phyloP scores from a whole-genome alignment of 2,329 filamentous ascomycete genomes.

The Neospermospora avenae region DNA sequence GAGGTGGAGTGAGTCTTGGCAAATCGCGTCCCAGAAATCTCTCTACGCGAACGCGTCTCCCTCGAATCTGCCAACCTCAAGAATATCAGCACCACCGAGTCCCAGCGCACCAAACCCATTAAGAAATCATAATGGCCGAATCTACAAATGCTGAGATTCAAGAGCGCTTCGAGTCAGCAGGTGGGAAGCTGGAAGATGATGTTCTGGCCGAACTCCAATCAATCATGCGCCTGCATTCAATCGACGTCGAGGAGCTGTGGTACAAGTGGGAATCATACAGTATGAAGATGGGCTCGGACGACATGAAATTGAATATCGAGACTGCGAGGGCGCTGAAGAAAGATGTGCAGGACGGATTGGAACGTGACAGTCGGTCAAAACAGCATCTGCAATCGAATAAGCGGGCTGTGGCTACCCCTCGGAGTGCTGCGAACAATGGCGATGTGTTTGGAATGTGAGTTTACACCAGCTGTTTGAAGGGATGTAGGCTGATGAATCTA shows the following conservation, averaged over 20 bases:
- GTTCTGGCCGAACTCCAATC: slow-evolving; percentile 78
- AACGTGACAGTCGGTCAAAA: slow-evolving; percentile 70
- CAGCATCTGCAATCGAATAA: slow-evolving; percentile 62
- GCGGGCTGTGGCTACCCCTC: slow-evolving; percentile 59
- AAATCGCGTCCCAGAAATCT: slow-evolving; percentile 7
- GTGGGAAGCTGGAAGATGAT: slow-evolving; percentile 61
- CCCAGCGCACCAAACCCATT: not conserved
- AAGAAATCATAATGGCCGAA: slow-evolving; percentile 8
- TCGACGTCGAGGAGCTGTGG: slow-evolving; percentile 82
- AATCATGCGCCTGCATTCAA: slow-evolving; percentile 78
- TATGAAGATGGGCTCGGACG: slow-evolving; percentile 86
- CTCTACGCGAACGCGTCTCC: slow-evolving; percentile 9
- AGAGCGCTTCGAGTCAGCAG: slow-evolving; percentile 29
- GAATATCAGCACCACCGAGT: not conserved
- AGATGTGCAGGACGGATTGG: slow-evolving; percentile 78
- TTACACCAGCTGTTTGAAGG: not conserved
- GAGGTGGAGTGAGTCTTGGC: not conserved
- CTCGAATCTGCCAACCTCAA: not conserved
- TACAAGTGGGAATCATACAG: slow-evolving; percentile 99
- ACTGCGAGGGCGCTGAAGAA: slow-evolving; percentile 78
- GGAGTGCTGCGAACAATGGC: slow-evolving; percentile 49
- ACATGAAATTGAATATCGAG: slow-evolving; percentile 67
- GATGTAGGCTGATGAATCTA: slow-evolving; percentile 34
- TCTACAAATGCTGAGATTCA: slow-evolving; percentile 18
- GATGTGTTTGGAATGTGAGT: slow-evolving; percentile 82